phyloP scores from a whole-genome alignment of 2,329 filamentous ascomycete species.

The Fusarium mangiferae region DNA sequence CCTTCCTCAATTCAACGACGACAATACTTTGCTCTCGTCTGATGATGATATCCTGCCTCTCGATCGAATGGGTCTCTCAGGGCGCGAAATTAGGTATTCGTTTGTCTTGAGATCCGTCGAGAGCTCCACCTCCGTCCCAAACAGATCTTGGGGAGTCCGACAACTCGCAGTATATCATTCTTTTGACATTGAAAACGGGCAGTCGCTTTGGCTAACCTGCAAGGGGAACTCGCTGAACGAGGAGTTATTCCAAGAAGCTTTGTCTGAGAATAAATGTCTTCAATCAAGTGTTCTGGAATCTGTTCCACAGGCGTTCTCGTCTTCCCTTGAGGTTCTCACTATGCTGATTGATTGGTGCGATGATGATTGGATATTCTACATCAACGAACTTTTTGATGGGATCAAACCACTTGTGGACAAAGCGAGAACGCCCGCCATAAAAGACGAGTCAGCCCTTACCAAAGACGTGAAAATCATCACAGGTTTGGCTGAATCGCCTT shows the following conservation, averaged over 20 bases:
- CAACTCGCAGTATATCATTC: constrained; percentile 34
- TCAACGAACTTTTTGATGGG: constrained; percentile 13
- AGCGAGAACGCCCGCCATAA: not conserved
- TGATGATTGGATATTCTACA: constrained; percentile 25
- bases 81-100: constrained; percentile 23
- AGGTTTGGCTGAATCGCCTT: not conserved
- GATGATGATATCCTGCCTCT: not conserved
- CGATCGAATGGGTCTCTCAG: constrained; percentile 5
- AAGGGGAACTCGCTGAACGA: constrained; percentile 23
- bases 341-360: constrained; percentile 33
- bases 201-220: constrained; percentile 11
- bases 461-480: not conserved
- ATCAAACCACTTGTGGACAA: not conserved
- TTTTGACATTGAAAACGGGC: constrained; percentile 15
- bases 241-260: not conserved
- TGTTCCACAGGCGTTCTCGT: not conserved
- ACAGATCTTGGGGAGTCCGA: not conserved
- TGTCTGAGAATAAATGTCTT: not conserved
- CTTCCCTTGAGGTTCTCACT: not conserved
- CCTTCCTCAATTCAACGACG: constrained; percentile 21
- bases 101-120: constrained; percentile 32
- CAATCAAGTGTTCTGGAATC: not conserved
- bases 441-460: not conserved
- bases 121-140: not conserved
- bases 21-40: constrained; percentile 12